phyloP scores from a whole-genome alignment of 225 moss, liverwort and hornwort genomes.

The Asterella californica region DNA sequence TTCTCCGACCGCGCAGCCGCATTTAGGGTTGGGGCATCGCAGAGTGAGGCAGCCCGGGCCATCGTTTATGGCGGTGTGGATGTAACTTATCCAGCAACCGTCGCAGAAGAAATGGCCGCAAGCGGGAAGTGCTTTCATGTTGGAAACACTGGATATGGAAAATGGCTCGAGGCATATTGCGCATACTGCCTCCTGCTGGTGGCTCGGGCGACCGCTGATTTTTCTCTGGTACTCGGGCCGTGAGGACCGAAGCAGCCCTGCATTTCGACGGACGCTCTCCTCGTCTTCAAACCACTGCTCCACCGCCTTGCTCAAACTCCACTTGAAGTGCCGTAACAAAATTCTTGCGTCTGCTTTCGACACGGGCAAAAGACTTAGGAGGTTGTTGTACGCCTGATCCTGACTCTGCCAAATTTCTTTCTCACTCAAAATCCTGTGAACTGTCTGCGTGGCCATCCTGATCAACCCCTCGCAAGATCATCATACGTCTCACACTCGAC shows the following conservation, averaged over 20 bases:
- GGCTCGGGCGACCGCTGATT: slow-evolving; percentile 16
- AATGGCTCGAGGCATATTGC: slow-evolving; percentile 84
- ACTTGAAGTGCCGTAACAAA: slow-evolving; percentile 81
- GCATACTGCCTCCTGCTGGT: slow-evolving; percentile 57
- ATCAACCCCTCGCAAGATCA: too few species aligned
- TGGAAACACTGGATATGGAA: slow-evolving; percentile 35
- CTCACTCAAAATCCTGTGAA: slow-evolving; percentile 86
- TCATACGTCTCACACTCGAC: too few species aligned
- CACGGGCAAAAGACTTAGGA: slow-evolving; percentile 74
- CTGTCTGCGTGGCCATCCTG: slow-evolving; percentile 49
- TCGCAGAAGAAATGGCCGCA: slow-evolving; percentile 97
- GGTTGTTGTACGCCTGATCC: slow-evolving; percentile 63
- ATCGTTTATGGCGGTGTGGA: slow-evolving; percentile 91
- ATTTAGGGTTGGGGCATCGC: slow-evolving; percentile 90
- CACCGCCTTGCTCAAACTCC: slow-evolving; percentile 95
- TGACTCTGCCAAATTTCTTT: slow-evolving; percentile 76
- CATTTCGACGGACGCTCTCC: slow-evolving; percentile 66
- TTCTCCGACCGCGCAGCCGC: slow-evolving; percentile 83
- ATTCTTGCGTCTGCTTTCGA: slow-evolving; percentile 74
- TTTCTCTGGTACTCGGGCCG: slow-evolving; percentile 42
- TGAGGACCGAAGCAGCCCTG: slow-evolving; percentile 58
- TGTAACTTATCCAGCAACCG: slow-evolving; percentile 90
- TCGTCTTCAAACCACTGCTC: slow-evolving; percentile 97
- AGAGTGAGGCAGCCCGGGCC: slow-evolving; percentile 91
- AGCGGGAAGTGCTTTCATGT: slow-evolving; percentile 69